Conservation (phyloP, 768 basidiomycete genomes). For the Tephrocybe sp. region DNA sequence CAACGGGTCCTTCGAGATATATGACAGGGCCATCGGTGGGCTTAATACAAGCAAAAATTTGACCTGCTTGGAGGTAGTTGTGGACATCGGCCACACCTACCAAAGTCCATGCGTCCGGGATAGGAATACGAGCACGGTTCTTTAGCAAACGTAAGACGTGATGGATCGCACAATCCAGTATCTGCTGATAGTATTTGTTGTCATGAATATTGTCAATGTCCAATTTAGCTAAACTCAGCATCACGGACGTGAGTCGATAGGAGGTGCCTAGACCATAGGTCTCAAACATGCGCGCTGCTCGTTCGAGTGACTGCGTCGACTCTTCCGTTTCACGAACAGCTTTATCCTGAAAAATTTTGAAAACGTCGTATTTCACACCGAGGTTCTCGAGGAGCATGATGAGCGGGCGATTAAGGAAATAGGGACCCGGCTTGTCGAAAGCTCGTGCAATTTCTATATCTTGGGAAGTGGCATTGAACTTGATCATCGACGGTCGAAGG, state of each 20-base stretch:
- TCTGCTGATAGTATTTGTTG: constrained; percentile 50
- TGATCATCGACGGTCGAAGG: constrained; percentile 64
- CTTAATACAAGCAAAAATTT: constrained; percentile 65
- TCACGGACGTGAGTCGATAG: constrained; percentile 53
- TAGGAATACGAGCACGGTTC: constrained; percentile 64
- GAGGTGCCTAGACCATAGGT: constrained; percentile 56
- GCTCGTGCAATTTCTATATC: constrained; percentile 64
- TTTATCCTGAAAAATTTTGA: constrained; percentile 50
- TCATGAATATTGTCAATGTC: constrained; percentile 33
- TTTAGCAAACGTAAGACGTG: constrained; percentile 70
- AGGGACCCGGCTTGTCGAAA: constrained; percentile 59
- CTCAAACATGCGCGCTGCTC: constrained; percentile 52
- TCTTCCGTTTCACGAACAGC: constrained; percentile 49
- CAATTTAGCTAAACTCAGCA: constrained; percentile 50
- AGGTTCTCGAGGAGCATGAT: constrained; percentile 67
- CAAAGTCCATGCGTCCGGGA: constrained; percentile 62
- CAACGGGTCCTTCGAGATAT: constrained; percentile 53
- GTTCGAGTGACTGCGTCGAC: constrained; percentile 40
- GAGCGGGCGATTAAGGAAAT: constrained; percentile 61
- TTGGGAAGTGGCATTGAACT: constrained; percentile 54
- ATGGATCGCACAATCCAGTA: constrained; percentile 54
- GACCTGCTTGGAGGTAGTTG: constrained; percentile 44
- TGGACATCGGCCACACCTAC: constrained; percentile 75
- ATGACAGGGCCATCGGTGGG: constrained; percentile 33
- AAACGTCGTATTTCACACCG: constrained; percentile 54